Evolutionary conservation across 441 rosid species (phyloP).

Genomic region (Adansonia grandidieri): DNA sequence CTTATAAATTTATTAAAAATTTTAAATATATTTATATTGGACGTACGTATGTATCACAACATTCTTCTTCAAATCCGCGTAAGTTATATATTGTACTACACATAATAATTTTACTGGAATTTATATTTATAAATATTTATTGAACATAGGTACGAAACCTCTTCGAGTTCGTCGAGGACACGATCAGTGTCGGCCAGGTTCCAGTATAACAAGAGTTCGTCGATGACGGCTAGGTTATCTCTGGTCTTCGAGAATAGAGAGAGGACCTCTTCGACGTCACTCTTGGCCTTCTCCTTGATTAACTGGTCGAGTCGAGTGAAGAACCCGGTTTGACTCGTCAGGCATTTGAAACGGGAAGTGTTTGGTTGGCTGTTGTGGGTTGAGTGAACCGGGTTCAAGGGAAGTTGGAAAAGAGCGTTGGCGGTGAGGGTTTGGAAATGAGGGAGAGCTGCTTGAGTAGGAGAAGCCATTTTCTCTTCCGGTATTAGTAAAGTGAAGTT

Average conservation of each 20-base stretch:
- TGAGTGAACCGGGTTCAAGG: constrained; percentile 24
- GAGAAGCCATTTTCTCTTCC: constrained; percentile 23
- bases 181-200: constrained; percentile 90
- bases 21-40: too few relatives aligned
- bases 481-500: not conserved
- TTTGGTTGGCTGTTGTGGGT: constrained; percentile 22
- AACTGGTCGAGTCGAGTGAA: constrained; percentile 83
- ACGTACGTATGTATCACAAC: too few relatives aligned
- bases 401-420: constrained; percentile 32
- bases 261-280: constrained; percentile 84
- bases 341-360: constrained; percentile 52
- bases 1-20: too few relatives aligned
- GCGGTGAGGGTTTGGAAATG: constrained; percentile 39
- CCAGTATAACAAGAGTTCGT: constrained; percentile 92
- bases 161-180: constrained; percentile 91
- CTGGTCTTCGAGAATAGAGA: constrained; percentile 93
- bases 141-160: constrained; percentile 43
- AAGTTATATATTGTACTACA: too few relatives aligned
- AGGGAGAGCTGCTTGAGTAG: constrained; percentile 50
- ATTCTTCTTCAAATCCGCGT: too few relatives aligned
- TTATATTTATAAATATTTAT: too few relatives aligned
- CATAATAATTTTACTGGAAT: too few relatives aligned
- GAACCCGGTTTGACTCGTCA: constrained; percentile 82
- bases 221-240: constrained; percentile 85
- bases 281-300: constrained; percentile 90